Conservation (phyloP, 106 monocot species). For the Alisma plantagoaquatica region DNA sequence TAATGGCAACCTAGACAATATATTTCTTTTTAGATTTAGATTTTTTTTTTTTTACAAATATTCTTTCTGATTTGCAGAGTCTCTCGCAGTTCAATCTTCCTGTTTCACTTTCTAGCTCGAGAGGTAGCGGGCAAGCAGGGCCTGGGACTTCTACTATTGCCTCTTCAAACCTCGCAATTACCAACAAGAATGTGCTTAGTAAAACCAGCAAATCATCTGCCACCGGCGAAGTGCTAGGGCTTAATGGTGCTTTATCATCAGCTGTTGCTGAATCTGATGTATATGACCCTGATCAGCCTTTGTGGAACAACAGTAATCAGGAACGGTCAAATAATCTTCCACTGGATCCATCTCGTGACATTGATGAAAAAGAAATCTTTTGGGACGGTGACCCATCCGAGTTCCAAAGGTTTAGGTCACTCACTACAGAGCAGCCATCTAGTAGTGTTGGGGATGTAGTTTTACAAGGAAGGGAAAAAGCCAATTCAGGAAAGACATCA, state of each 20-base stretch:
- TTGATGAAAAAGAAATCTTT: constrained; percentile 26
- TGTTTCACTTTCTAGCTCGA: constrained; percentile 52
- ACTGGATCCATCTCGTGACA: constrained; percentile 34
- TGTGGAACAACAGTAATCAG: constrained; percentile 75
- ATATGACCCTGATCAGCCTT: constrained; percentile 98
- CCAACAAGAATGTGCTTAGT: constrained; percentile 25
- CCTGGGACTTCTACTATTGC: constrained; percentile 19
- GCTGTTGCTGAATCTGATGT: constrained; percentile 67
- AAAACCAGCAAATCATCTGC: constrained; percentile 41
- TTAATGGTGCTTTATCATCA: constrained; percentile 19
- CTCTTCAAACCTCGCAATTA: constrained; percentile 23
- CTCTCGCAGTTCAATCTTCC: constrained; percentile 97
- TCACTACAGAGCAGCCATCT: constrained; percentile 10
- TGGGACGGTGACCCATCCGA: constrained; percentile 42
- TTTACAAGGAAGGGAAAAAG: constrained; percentile 30
- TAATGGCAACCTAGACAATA: too few relatives aligned
- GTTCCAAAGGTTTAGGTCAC: constrained; percentile 5
- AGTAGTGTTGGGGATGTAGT: constrained; percentile 15
- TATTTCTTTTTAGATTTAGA: too few relatives aligned
- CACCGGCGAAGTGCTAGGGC: constrained; percentile 22
- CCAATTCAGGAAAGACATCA: constrained; percentile 10
- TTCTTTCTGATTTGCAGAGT: constrained; percentile 38
- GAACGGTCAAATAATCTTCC: too few relatives aligned
- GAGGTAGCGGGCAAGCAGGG: constrained; percentile 22
- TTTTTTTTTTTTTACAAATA: too few relatives aligned